A percentile compares a stretch with the other conserved stretches of the same genome.
phyloP scores from a whole-genome alignment of 805 yeast genomes.

The Yarrowia osloensis region DNA sequence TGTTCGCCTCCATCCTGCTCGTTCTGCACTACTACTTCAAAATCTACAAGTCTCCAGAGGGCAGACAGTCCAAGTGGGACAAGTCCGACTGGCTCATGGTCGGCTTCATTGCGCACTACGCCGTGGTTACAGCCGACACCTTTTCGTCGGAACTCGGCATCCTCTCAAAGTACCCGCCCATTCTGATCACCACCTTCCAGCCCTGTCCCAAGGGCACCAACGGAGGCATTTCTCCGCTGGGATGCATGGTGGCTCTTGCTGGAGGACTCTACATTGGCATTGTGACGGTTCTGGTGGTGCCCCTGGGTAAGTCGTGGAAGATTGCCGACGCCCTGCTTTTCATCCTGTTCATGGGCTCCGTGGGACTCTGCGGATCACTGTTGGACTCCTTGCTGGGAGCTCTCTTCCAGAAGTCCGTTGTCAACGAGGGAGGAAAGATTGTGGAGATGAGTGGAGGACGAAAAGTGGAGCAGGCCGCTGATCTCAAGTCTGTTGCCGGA shows the following conservation, averaged over 20 bases:
- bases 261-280: conserved; percentile 46
- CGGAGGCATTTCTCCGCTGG: conserved; percentile 49
- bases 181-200: conserved; percentile 47
- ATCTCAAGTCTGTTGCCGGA: conserved; percentile 42
- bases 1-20: conserved; percentile 45
- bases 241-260: conserved; percentile 44
- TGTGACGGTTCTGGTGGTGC: conserved; percentile 39
- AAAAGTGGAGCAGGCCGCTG: conserved; percentile 33
- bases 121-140: conserved; percentile 51
- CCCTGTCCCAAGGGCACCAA: conserved; percentile 52
- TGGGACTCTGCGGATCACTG: conserved; percentile 47
- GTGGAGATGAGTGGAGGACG: conserved; percentile 42
- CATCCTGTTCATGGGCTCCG: conserved; percentile 39
- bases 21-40: conserved; percentile 35
- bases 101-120: conserved; percentile 46
- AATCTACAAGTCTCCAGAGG: conserved; percentile 12
- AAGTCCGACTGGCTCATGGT: conserved; percentile 33
- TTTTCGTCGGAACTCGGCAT: conserved; percentile 54
- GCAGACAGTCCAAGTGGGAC: conserved; percentile 13
- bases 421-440: conserved; percentile 45
- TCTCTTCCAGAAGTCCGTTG: conserved; percentile 44
- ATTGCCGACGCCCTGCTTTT: conserved; percentile 33
- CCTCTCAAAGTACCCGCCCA: conserved; percentile 44
- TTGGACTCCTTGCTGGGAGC: conserved; percentile 51
- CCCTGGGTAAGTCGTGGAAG: conserved; percentile 34